These are phyloP conservation scores for Cantharellus anzutake DNA, from an alignment of 768 basidiomycete genomes.

Conservation along the genomic window DNA sequence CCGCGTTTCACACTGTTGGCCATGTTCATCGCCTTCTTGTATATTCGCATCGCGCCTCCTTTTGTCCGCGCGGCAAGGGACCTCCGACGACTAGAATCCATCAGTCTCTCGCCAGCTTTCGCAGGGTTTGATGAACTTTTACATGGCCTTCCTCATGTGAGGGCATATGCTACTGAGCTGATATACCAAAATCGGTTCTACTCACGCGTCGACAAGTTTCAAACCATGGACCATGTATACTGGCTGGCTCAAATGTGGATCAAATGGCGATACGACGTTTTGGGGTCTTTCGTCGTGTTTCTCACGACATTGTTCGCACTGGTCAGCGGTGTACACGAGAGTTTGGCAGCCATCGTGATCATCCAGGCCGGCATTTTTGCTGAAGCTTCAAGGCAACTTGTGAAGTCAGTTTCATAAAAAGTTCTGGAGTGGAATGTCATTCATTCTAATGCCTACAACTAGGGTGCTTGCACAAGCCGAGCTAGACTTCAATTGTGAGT, in stretches of 20 bases:
- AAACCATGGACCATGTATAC: slow-evolving; percentile 52
- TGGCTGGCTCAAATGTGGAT: slow-evolving; percentile 48
- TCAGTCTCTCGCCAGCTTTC: slow-evolving; percentile 52
- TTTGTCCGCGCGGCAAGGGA: slow-evolving; percentile 48
- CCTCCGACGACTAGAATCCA: slow-evolving; percentile 43
- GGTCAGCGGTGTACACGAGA: slow-evolving; percentile 33
- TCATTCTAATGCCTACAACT: neutral
- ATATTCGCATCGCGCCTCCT: slow-evolving; percentile 39
- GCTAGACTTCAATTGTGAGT: slow-evolving; percentile 35
- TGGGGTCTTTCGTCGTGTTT: slow-evolving; percentile 54
- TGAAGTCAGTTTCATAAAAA: slow-evolving; percentile 7
- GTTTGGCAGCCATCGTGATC: slow-evolving; percentile 52
- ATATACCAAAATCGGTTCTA: slow-evolving; percentile 49
- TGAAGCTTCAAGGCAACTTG: slow-evolving; percentile 44
- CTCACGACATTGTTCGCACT: slow-evolving; percentile 51
- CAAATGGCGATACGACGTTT: slow-evolving; percentile 54
- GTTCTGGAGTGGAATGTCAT: slow-evolving; percentile 2
- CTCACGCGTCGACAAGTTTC: slow-evolving; percentile 37
- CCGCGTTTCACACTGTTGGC: slow-evolving; percentile 51
- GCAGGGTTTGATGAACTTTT: slow-evolving; percentile 55
- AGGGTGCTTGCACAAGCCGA: slow-evolving; percentile 53
- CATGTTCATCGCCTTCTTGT: slow-evolving; percentile 46
- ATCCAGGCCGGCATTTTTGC: slow-evolving; percentile 51
- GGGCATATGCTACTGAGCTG: slow-evolving; percentile 53
- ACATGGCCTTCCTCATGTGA: slow-evolving; percentile 43